These are phyloP conservation scores for Blastobotrys indianensis DNA, from an alignment of 1,139 yeast genomes.

Conservation along the genomic window DNA sequence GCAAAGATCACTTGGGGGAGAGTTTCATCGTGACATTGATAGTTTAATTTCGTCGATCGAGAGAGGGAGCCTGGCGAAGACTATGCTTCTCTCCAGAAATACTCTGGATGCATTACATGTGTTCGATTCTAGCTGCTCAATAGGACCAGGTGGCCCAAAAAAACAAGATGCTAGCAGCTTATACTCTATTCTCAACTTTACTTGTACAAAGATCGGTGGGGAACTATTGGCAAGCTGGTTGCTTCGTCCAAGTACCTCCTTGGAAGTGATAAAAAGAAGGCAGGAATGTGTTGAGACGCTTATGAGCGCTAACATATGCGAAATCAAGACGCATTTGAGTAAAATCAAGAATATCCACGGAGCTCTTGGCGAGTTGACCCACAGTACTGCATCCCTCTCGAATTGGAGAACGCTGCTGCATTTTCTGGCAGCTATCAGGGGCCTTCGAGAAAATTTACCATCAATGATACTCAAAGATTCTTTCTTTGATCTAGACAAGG, in stretches of 20 bases:
- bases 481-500: background rate
- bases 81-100: background rate
- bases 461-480: background rate
- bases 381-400: background rate
- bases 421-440: background rate
- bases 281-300: background rate
- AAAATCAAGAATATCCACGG: background rate
- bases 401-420: background rate
- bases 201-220: background rate
- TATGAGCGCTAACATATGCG: background rate
- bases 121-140: background rate
- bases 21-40: background rate
- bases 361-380: background rate
- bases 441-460: background rate
- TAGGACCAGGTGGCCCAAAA: too few species aligned
- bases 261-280: background rate
- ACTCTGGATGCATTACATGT: constrained; percentile 2
- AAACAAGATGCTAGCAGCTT: background rate
- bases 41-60: background rate
- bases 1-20: background rate
- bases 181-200: background rate
- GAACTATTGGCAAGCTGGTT: constrained; percentile 2
- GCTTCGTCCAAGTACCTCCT: background rate
- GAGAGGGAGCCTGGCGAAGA: background rate
- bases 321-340: background rate